These are phyloP conservation scores for Pseudofabraea citricarpa DNA, from an alignment of 2,329 filamentous ascomycete genomes.

Conservation along the genomic window DNA sequence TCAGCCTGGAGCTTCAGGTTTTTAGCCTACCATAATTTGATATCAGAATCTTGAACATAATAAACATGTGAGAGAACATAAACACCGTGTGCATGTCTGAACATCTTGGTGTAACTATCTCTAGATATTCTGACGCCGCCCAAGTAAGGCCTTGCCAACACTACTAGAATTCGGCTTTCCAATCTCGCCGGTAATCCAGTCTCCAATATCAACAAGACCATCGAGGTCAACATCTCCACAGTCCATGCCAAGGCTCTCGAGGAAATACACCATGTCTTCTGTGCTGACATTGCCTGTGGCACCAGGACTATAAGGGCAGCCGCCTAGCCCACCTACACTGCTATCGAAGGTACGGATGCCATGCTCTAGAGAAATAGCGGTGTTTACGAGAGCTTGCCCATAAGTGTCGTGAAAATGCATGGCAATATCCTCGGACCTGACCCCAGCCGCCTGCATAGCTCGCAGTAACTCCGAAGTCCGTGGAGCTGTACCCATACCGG, in stretches of 20 bases:
- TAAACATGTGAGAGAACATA: too few species aligned
- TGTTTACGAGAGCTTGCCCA: slow-evolving; percentile 79
- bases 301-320: slow-evolving; percentile 80
- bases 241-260: slow-evolving; percentile 68
- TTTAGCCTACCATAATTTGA: background rate
- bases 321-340: slow-evolving; percentile 75
- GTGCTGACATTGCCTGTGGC: slow-evolving; percentile 84
- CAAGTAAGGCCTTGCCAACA: slow-evolving; percentile 61
- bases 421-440: slow-evolving; percentile 66
- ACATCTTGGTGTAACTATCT: background rate
- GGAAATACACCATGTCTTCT: slow-evolving; percentile 76
- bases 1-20: background rate
- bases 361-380: slow-evolving; percentile 69
- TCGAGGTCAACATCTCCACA: slow-evolving; percentile 66
- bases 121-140: slow-evolving; percentile 24
- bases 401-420: slow-evolving; percentile 91
- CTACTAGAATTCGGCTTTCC: slow-evolving; percentile 59
- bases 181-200: slow-evolving; percentile 65
- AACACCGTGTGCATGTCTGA: background rate
- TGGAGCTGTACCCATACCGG: slow-evolving; percentile 82
- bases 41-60: too few species aligned
- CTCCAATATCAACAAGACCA: slow-evolving; percentile 61
- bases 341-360: slow-evolving; percentile 77
- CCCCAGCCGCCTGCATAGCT: slow-evolving; percentile 60
- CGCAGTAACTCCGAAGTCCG: slow-evolving; percentile 60